phyloP scores from a whole-genome alignment of 257 asterid species.

The Thymus mandschuricus region DNA sequence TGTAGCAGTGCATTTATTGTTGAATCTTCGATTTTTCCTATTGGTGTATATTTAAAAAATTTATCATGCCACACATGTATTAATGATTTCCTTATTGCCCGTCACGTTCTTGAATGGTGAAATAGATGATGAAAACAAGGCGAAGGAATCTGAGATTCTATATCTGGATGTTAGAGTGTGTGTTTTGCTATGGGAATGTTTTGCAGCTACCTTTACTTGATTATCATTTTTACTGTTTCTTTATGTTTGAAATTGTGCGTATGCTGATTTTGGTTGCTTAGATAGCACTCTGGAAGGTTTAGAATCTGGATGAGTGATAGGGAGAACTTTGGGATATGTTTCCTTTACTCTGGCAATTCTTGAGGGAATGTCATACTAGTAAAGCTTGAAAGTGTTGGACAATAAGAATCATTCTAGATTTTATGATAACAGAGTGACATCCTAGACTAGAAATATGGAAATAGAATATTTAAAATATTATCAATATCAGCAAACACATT shows the following conservation, averaged over 20 bases:
- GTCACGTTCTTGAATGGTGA: constrained; percentile 1
- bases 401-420: neutral
- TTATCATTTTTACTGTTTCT: neutral
- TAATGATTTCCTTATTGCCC: neutral
- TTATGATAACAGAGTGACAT: neutral
- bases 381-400: neutral
- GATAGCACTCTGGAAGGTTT: constrained; percentile 10
- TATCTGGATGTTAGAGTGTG: constrained; percentile 26
- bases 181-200: constrained; percentile 14
- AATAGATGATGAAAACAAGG: neutral
- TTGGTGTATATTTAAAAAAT: constrained; percentile 6
- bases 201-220: neutral
- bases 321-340: constrained; percentile 15
- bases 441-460: neutral
- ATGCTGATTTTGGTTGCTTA: constrained; percentile 18
- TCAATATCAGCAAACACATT: neutral
- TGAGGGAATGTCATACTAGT: neutral
- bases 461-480: neutral
- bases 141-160: neutral
- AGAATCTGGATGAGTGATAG: constrained; percentile 1
- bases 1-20: constrained; percentile 12
- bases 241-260: neutral
- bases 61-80: neutral
- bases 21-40: constrained; percentile 23
- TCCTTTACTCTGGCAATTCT: neutral